Base-by-base conservation (phyloP, 179 eudicot species). In the Silene noctiflora region DNA sequence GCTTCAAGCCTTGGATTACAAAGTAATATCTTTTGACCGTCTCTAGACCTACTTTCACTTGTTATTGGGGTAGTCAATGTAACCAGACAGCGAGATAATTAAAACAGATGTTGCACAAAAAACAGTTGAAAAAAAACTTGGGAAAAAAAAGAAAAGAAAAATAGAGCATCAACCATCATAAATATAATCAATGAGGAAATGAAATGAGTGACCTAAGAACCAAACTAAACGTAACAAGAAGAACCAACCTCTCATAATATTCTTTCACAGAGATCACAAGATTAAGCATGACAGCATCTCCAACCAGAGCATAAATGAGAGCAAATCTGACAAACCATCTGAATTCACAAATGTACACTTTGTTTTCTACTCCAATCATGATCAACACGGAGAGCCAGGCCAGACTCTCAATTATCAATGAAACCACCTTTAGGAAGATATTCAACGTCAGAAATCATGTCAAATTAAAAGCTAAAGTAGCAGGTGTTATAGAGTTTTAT, bases 321-420 rank as follows among this genome's bases (percentile, higher is more conserved):
- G 88, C 94, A 83, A 93, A 93, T 72, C 92, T 85, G 78, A 91
- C 84, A 84, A 83, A 87, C 96, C 96, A 91, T 69, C 96, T 85
- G 62, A 89, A 87, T 61, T 89, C 94, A 83, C 81, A 83, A 22
- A 93, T 85, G 67, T 93, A 93, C 16, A 86, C 84, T 85, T 81
- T 86, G 66, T 89, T 91, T 86, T 93, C 98, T 58, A 88, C n/a
- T 62, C 65, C 84, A 73, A 84, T 81, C 96, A 91, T 86, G 68
- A 88, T 71, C 78, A 93, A 33, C 86, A 91, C 59, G 64, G 90
- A 87, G 77, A 88, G 80, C 98, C 98, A 93, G 59, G 92, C 81
- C 79, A 87, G 81, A 76, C 87, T 83, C 81, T 89, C 90, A 74
- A 91, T 72, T 33, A 86, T 79, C 79, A 91, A 79, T 3, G 93